A percentile compares a stretch with the other conserved stretches of the same genome.
These are phyloP conservation scores for Lablab purpureus DNA, from an alignment of 306 rosid species.

Conservation along the genomic window DNA sequence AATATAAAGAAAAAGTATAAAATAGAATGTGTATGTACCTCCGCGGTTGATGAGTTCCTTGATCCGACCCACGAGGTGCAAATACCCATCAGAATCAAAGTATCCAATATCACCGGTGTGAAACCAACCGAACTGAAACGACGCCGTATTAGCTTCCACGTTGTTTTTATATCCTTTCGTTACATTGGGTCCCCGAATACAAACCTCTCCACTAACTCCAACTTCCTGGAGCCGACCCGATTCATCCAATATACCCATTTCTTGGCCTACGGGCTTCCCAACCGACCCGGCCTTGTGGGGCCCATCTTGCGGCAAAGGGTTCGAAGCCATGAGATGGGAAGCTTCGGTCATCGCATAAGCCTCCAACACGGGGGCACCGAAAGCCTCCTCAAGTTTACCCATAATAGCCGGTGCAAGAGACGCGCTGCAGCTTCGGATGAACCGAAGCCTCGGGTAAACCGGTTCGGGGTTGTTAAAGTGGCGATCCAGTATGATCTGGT, in stretches of 20 bases:
- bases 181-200: constrained; percentile 83
- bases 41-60: constrained; percentile 96
- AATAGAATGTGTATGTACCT: constrained; percentile 56
- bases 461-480: constrained; percentile 68
- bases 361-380: constrained; percentile 89
- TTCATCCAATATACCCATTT: constrained; percentile 67
- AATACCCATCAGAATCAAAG: constrained; percentile 82
- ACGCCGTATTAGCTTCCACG: constrained; percentile 65
- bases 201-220: constrained; percentile 69
- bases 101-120: constrained; percentile 91
- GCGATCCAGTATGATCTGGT: constrained; percentile 90
- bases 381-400: constrained; percentile 65
- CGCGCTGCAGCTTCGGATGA: constrained; percentile 91
- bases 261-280: constrained; percentile 83
- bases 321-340: constrained; percentile 79
- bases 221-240: constrained; percentile 55
- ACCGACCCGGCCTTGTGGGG: constrained; percentile 88
- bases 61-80: constrained; percentile 94
- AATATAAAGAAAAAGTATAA: not conserved
- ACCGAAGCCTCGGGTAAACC: constrained; percentile 78
- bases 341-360: constrained; percentile 98
- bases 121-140: constrained; percentile 80
- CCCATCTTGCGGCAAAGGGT: constrained; percentile 85
- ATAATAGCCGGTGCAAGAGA: constrained; percentile 81
- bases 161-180: constrained; percentile 88